Base-by-base conservation (phyloP, 352 stramenopile genomes). In the Peronospora destructor region DNA sequence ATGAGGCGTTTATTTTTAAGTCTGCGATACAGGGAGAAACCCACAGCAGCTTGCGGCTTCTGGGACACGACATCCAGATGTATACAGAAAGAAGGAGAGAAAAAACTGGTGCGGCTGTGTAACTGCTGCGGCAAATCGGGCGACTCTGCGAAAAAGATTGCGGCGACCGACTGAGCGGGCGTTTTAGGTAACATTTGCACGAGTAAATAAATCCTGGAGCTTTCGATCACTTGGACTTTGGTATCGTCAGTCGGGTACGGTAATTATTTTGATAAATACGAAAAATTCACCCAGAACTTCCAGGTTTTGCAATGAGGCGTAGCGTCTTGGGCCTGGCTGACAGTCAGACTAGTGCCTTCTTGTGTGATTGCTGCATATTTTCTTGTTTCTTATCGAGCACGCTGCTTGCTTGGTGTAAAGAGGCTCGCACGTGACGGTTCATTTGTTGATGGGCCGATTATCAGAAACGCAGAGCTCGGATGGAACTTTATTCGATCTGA, bases 41-140 rank as follows among this genome's bases (percentile, higher is more conserved):
- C 59, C 56, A 49, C 49, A 53, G 59, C 51, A 30, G 19, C 16
- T 26, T 36, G 12, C 30, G 40, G 26, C 25, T 45, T 66, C 67
- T 61, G 65, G 56, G 63, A 66, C 53, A 63, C 53, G 49, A 61
- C 60, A 34, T 36, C 17, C 34, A 45, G 30, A 10, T 26, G 36
- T 32, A 67, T 67, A 63, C 59, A 64, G 63, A 67, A 63, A 60
- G 44, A 29, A 14, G 16, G 5, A 28, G 44, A 16, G 38, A 42
- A 58, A 61, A 61, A 61, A 49, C 43, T 53, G 41, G 55, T 46
- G 56, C 50, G 51, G 49, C 43, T 59, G 53, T 63, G 58, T 66
- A 66, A 66, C 59, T 55, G 53, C 47, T 61, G 45, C 11, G 30
- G 30, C 39, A 49, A 66, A 66, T 66, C 53, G 47, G 41, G 28